Evolutionary conservation across 352 stramenopile genomes (phyloP).

Genomic region (Globisporangium abappressorium): DNA sequence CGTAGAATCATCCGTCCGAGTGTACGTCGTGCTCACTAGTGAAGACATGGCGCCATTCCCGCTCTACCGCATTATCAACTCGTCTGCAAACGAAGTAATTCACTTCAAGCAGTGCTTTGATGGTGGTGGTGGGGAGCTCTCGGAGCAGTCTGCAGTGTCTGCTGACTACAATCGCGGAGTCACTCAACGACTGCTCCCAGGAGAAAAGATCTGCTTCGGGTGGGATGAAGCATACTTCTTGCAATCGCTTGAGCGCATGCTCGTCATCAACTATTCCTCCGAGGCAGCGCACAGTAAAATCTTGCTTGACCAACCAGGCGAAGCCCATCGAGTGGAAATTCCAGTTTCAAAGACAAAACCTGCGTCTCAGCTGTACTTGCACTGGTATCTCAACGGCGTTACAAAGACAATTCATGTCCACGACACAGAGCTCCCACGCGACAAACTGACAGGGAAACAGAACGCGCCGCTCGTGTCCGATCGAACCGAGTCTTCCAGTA

Average conservation of each 20-base stretch:
- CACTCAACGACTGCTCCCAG: slow-evolving; percentile 63
- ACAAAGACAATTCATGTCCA: slow-evolving; percentile 84
- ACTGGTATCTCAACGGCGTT: slow-evolving; percentile 79
- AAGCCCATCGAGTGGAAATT: slow-evolving; percentile 63
- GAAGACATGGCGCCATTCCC: slow-evolving; percentile 64
- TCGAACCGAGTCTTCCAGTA: slow-evolving; percentile 7
- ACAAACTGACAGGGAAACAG: slow-evolving; percentile 67
- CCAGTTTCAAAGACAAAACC: slow-evolving; percentile 32
- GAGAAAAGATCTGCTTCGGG: slow-evolving; percentile 71
- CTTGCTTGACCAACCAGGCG: slow-evolving; percentile 66
- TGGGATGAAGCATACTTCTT: slow-evolving; percentile 86
- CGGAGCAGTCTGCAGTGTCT: slow-evolving; percentile 38
- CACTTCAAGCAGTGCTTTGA: slow-evolving; percentile 84
- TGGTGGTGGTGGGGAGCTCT: slow-evolving; percentile 36
- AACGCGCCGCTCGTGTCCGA: slow-evolving; percentile 11
- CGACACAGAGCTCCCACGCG: slow-evolving; percentile 50
- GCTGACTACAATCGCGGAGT: slow-evolving; percentile 59
- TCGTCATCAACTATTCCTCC: slow-evolving; percentile 57
- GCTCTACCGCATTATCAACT: slow-evolving; percentile 83
- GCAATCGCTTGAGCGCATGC: slow-evolving; percentile 56
- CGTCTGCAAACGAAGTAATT: slow-evolving; percentile 57
- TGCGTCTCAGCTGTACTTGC: slow-evolving; percentile 47
- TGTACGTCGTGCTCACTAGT: slow-evolving; percentile 70
- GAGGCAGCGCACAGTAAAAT: slow-evolving; percentile 50
- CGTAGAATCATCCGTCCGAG: slow-evolving; percentile 64